phyloP scores from a whole-genome alignment of 73 alveolate genomes.

The Symbiodinium natans region DNA sequence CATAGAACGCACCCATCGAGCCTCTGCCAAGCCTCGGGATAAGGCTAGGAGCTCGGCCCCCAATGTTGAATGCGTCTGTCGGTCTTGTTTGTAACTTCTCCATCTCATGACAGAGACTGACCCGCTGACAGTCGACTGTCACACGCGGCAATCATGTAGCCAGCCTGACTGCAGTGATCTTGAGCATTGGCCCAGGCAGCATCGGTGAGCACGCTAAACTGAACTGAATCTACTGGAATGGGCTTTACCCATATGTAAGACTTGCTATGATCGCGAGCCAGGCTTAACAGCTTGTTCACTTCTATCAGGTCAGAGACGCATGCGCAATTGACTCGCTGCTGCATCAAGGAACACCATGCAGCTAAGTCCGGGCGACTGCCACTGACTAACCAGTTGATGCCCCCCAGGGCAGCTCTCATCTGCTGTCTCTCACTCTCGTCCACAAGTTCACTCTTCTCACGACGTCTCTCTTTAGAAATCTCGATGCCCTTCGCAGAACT shows the following conservation, averaged over 20 bases:
- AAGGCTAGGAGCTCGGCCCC: neutral
- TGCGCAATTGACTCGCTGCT: neutral
- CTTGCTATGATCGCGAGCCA: neutral
- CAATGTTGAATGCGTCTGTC: neutral
- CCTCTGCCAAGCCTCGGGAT: neutral
- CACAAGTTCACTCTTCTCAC: too few relatives aligned
- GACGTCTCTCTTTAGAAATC: neutral
- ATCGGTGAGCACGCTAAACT: neutral
- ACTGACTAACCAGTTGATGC: neutral
- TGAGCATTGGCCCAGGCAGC: neutral
- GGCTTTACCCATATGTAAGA: neutral
- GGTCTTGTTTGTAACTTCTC: neutral
- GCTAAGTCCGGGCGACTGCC: neutral
- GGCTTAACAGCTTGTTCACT: neutral
- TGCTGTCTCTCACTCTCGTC: neutral
- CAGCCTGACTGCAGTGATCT: neutral
- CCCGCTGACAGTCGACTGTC: neutral
- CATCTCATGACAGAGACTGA: neutral
- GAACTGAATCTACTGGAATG: neutral
- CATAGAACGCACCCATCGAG: neutral
- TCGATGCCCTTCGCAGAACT: neutral
- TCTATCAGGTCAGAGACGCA: neutral
- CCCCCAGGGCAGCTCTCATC: neutral
- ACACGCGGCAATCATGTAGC: neutral
- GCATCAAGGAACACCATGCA: neutral